Conservation (phyloP, 495 filamentous ascomycete genomes). For the Penicillium soppii region DNA sequence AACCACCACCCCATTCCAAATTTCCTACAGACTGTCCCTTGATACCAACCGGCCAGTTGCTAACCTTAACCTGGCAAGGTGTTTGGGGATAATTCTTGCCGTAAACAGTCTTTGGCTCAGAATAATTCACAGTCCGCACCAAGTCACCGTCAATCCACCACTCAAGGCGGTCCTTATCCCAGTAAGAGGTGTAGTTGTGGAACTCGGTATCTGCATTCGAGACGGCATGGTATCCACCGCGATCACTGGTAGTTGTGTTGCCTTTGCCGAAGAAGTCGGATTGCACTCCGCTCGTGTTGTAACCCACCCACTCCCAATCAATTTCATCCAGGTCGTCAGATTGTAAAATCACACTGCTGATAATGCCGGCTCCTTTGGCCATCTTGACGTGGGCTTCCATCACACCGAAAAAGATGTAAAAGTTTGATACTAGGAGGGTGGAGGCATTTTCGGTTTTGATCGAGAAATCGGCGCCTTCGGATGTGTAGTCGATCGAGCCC, state of each 20-base stretch:
- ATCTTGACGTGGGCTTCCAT: conserved; percentile 65
- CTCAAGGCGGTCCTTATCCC: conserved; percentile 68
- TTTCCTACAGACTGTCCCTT: conserved; percentile 51
- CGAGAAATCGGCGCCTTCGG: conserved; percentile 59
- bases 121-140: conserved; percentile 61
- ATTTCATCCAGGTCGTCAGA: conserved; percentile 87
- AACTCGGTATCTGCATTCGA: conserved; percentile 59
- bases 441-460: conserved; percentile 59
- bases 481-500: conserved; percentile 63
- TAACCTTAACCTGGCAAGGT: conserved; percentile 42
- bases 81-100: conserved; percentile 77
- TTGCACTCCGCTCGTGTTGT: conserved; percentile 58
- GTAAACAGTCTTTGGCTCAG: conserved; percentile 21
- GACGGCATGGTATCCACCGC: conserved; percentile 42
- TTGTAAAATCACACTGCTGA: conserved; percentile 75
- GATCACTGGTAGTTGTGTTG: conserved; percentile 68
- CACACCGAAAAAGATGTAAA: conserved; percentile 75
- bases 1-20: conserved; percentile 69
- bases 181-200: conserved; percentile 78
- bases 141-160: conserved; percentile 74
- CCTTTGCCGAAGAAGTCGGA: conserved; percentile 89
- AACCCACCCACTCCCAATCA: conserved; percentile 65
- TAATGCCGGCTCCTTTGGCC: conserved; percentile 65
- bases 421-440: conserved; percentile 53
- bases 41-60: conserved; percentile 25